Conservation (phyloP, 345 rosid species). For the Syzygium aqueum region DNA sequence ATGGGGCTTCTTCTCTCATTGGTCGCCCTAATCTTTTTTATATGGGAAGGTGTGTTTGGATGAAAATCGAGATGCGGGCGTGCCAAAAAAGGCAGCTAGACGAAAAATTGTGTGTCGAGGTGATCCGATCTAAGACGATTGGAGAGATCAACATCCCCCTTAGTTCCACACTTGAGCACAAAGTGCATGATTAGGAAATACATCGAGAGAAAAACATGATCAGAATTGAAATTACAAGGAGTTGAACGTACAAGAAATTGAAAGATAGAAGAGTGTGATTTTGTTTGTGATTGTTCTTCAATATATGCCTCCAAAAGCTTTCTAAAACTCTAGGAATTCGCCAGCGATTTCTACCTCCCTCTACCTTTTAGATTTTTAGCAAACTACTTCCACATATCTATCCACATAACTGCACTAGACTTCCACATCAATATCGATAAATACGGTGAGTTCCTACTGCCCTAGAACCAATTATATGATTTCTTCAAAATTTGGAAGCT, state of each 20-base stretch:
- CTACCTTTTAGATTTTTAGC: neutral
- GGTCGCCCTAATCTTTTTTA: constrained; percentile 1
- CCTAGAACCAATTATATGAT: neutral
- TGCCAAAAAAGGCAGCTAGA: neutral
- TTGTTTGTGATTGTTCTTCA: neutral
- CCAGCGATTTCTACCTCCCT: neutral
- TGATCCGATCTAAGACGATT: neutral
- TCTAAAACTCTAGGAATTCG: neutral
- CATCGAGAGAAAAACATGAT: neutral
- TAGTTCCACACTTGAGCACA: neutral
- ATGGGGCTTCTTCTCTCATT: neutral
- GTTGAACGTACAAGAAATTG: neutral
- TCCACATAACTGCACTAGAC: neutral
- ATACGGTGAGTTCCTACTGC: neutral
- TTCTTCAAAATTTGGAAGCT: neutral
- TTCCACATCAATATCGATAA: neutral
- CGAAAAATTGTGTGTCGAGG: neutral
- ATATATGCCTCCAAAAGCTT: neutral
- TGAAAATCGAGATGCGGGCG: neutral
- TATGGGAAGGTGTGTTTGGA: neutral
- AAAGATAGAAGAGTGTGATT: neutral
- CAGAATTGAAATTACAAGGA: neutral
- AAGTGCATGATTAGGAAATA: neutral
- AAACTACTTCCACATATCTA: neutral
- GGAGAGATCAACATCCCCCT: neutral